phyloP scores from a whole-genome alignment of 2,329 filamentous ascomycete species.

The Cladosporium sphaerospermum region DNA sequence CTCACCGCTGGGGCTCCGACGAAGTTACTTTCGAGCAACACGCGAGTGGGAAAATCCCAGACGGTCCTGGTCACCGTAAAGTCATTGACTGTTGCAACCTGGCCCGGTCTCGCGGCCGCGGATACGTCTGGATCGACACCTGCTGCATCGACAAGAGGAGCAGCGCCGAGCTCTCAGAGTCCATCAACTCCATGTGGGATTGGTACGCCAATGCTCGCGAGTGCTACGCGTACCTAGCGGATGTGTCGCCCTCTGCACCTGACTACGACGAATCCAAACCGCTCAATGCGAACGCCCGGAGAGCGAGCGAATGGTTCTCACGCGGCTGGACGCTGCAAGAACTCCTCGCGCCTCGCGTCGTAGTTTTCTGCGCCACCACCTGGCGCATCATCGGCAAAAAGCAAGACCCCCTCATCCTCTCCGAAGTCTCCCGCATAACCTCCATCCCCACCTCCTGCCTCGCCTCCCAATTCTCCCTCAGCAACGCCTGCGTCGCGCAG shows the following conservation, averaged over 20 bases:
- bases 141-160: constrained; percentile 11
- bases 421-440: not conserved
- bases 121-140: not conserved
- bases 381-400: constrained; percentile 1
- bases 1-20: constrained; percentile 6
- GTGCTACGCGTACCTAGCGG: constrained; percentile 10
- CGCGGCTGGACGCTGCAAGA: constrained; percentile 16
- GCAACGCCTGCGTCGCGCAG: not conserved
- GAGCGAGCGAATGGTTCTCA: constrained; percentile 7
- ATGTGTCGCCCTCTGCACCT: not conserved
- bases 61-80: not conserved
- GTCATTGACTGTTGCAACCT: not conserved
- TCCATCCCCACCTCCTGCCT: constrained; percentile 3
- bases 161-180: constrained; percentile 5
- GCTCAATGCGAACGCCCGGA: not conserved
- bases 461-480: not conserved
- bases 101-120: not conserved
- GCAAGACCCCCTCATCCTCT: not conserved
- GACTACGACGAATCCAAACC: not conserved
- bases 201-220: constrained; percentile 8
- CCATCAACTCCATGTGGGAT: constrained; percentile 8
- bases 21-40: constrained; percentile 10
- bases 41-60: not conserved
- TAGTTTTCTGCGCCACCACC: constrained; percentile 2
- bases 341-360: constrained; percentile 10